phyloP scores from a whole-genome alignment of 371 early-diverging fungal genomes.

The Chytridium lagenaria region DNA sequence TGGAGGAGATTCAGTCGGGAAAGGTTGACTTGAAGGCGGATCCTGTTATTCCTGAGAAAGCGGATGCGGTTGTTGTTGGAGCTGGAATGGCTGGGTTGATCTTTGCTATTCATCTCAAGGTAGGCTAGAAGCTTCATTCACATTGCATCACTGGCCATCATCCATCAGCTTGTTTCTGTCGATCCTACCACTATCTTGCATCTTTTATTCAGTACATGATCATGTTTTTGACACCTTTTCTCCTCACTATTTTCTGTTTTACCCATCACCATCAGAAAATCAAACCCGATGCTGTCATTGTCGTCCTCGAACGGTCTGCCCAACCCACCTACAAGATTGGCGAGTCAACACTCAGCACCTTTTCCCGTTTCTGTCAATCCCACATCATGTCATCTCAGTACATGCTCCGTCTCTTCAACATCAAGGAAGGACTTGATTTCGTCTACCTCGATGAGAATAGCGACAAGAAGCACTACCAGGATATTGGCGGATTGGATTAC shows the following conservation, averaged over 20 bases:
- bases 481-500: conserved; percentile 27
- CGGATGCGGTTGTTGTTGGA: conserved; percentile 30
- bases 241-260: no score
- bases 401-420: conserved; percentile 24
- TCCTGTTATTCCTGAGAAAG: conserved; percentile 11
- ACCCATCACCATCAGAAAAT: conserved; percentile 1
- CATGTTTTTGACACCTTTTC: no score
- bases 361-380: conserved; percentile 15
- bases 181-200: no score
- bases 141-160: no score
- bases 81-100: conserved; percentile 30
- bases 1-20: neutral
- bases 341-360: conserved; percentile 25
- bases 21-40: neutral
- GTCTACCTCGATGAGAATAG: conserved; percentile 13
- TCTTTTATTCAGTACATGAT: no score
- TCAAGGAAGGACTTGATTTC: conserved; percentile 30
- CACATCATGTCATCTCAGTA: conserved; percentile 14
- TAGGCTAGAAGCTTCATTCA: no score
- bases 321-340: conserved; percentile 27
- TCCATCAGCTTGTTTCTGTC: no score
- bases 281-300: conserved; percentile 13
- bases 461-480: conserved; percentile 11
- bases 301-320: conserved; percentile 20
- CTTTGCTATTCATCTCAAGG: conserved; percentile 27